phyloP scores from a whole-genome alignment of 2,329 filamentous ascomycete genomes.

The Trichoderma sp. region DNA sequence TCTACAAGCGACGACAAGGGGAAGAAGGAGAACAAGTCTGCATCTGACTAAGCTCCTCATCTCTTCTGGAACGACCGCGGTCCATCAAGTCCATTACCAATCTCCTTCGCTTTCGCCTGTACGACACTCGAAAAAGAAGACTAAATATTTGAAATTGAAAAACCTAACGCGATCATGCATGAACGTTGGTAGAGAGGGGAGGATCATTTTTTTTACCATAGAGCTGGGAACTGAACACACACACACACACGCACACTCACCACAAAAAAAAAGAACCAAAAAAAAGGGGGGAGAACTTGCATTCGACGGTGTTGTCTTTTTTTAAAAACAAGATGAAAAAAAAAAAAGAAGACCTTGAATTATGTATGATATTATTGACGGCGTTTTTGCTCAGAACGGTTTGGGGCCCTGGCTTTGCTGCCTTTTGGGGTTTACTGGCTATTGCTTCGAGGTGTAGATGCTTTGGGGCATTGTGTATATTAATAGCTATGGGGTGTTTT shows the following conservation, averaged over 20 bases:
- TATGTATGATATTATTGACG: slow-evolving; percentile 26
- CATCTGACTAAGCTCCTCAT: slow-evolving; percentile 27
- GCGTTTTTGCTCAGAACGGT: slow-evolving; percentile 29
- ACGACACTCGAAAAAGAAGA: neutral
- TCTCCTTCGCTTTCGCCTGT: neutral
- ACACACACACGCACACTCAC: neutral
- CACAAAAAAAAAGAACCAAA: neutral
- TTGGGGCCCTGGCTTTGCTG: slow-evolving; percentile 4
- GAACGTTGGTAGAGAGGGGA: neutral
- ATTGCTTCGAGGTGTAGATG: neutral
- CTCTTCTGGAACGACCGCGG: slow-evolving; percentile 24
- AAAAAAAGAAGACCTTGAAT: slow-evolving; percentile 32
- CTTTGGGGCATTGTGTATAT: slow-evolving; percentile 31
- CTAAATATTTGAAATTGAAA: neutral
- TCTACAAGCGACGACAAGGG: slow-evolving; percentile 23
- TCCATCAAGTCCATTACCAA: neutral
- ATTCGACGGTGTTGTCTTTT: slow-evolving; percentile 36
- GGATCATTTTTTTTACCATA: slow-evolving; percentile 19
- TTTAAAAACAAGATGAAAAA: neutral
- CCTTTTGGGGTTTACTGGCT: neutral
- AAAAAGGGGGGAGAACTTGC: slow-evolving; percentile 25
- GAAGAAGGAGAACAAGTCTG: slow-evolving; percentile 36
- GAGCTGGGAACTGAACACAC: slow-evolving; percentile 20
- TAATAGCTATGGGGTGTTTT: slow-evolving; percentile 23
- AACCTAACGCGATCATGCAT: slow-evolving; percentile 24